Evolutionary conservation across 2,329 filamentous ascomycete species (phyloP), one percentile per base, ranked within the genome.

Genomic region (Ceratocystis ficicola): DNA sequence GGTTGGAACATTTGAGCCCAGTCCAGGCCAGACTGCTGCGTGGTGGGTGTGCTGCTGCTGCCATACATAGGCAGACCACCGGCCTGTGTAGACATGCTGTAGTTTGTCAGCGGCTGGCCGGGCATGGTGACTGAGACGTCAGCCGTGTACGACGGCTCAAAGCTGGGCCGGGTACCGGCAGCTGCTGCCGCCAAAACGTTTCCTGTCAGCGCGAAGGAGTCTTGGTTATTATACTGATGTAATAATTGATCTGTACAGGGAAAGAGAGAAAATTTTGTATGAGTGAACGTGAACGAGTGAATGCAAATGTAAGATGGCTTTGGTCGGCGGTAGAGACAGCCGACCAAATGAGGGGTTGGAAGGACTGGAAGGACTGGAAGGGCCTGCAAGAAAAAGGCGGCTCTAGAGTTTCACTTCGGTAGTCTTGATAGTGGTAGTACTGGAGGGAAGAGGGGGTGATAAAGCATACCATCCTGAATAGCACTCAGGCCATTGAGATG

Each of bases 1-100:
- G 85, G 76, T 78, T 86, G 86, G 79, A 89, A 89, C 84, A 90
- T 88, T 74, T 87, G 83, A 73, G 86, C 82, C 87, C 87, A 90
- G 77, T 90, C 87, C 78, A 87, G 78, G 78, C 81, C 76, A 74
- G 80, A 78, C 77, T 82, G 80, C 76, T 85, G 83, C 75, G 81
- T 81, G 76, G 80, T 77, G 76, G 81, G 82, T 71, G 82, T 81
- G 73, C 78, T 79, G 73, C 78, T 79, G 73, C 78, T 80, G 72
- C 78, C 80, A 75, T 84, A 84, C 78, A 85, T 84, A 69, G 81
- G 81, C 79, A 85, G 82, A 73, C 83, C 83, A 72, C 63, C 41
- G 8, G 63, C 44, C 20, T 65, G 84, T 85, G 76, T 86, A 81
- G 72, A 76, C 81, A 86, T 82, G 76, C 78, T 85, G 77, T 85